phyloP scores from a whole-genome alignment of 352 stramenopile species.

The Phytophthora europaea region DNA sequence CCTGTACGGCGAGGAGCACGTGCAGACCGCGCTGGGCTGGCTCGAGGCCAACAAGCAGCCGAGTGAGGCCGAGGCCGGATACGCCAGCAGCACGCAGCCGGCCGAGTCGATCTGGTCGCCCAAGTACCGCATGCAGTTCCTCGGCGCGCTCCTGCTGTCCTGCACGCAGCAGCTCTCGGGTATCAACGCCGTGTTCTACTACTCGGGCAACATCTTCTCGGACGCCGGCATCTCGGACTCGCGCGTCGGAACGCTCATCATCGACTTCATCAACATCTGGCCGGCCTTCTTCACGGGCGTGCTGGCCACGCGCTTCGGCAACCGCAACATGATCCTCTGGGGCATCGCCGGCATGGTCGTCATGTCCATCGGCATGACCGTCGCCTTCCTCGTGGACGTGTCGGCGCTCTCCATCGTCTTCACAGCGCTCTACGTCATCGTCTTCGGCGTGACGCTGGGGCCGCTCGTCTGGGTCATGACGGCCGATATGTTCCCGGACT shows the following conservation, averaged over 20 bases:
- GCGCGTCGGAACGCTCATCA: conserved; percentile 21
- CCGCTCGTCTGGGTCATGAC: conserved; percentile 30
- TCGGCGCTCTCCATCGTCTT: conserved; percentile 34
- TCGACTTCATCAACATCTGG: conserved; percentile 7
- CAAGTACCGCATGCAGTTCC: conserved; percentile 50
- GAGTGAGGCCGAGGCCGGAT: no score
- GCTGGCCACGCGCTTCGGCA: conserved; percentile 51
- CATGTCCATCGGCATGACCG: conserved; percentile 35
- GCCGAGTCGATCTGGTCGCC: no score
- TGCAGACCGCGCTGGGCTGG: no score
- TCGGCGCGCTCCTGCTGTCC: conserved; percentile 45
- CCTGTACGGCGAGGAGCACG: no score
- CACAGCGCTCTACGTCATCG: conserved; percentile 28
- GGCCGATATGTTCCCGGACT: conserved; percentile 31
- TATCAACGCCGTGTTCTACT: conserved; percentile 40
- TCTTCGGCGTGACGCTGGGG: conserved; percentile 4
- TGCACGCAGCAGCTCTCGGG: conserved; percentile 59
- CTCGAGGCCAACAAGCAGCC: no score
- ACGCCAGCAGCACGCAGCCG: no score
- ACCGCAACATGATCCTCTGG: conserved; percentile 56
- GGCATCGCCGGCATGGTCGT: conserved; percentile 42
- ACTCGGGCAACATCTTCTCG: conserved; percentile 18
- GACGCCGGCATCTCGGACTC: conserved; percentile 24
- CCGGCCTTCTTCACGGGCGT: conserved; percentile 1
- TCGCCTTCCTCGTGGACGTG: conserved; percentile 37